Evolutionary conservation across 1,284 basidiomycete genomes (phyloP), one percentile per base, ranked within the genome.

Genomic region (Melampsora americana): DNA sequence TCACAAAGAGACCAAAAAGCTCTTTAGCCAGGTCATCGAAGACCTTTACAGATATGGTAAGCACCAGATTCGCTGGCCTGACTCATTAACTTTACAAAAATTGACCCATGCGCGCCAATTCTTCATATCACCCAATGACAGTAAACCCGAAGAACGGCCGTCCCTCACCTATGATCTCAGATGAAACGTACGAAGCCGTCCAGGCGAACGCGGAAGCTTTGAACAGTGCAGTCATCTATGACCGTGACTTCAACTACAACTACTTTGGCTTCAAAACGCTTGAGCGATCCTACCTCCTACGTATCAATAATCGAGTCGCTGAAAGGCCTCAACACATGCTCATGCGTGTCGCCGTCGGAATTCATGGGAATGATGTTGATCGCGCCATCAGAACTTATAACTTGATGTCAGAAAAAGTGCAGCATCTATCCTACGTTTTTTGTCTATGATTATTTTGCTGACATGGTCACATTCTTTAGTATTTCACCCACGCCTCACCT

Each of bases 1-100:
- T 26, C 96, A 99, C 88, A 99, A 99, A 84, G 95, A 99, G 85
- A 99, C 96, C 46, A 95, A 93, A 86, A 99, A 99, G 87, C 91
- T 86, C 80, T 99, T 99, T 83, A 94, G 92, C 18, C 88, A 90
- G 79, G 95, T 98, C 79, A 88, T 99, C 81, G 88, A 89, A 79
- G 94, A 97, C 83, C 86, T 99, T 69, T 94, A 96, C 84, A 86
- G 88, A 73, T 98, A 95, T 86, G 86, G 92, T 93, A 79, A 28
- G 88, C 82, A 48, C 26, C 56, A 23, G 42, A 42, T 35, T 67
- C 23, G 14, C 9, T 9, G 28, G 46, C 16, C 23, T 65, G 26
- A 30, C 11, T 56, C 30, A 16, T 50, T 32, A 16, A 50, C 11
- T 1, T 2, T 65, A 28, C 30, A 4, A 7, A 9, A 3, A 7